phyloP scores from a whole-genome alignment of 495 filamentous ascomycete genomes.

The Lindgomyces ingoldianus region DNA sequence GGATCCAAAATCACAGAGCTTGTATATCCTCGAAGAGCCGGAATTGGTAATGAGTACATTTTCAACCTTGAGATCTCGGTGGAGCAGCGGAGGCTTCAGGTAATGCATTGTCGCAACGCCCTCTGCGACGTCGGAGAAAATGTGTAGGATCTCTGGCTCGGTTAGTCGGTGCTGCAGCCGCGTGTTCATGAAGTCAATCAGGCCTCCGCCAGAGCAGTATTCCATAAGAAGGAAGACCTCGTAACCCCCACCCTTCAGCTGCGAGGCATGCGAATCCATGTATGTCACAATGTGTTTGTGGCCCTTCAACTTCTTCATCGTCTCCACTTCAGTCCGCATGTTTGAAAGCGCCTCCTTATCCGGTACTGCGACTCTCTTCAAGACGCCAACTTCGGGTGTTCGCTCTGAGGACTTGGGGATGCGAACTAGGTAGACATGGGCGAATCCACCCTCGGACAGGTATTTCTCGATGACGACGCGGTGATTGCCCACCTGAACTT shows the following conservation, averaged over 20 bases:
- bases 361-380: constrained; percentile 97
- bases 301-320: constrained; percentile 98
- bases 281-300: constrained; percentile 96
- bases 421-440: constrained; percentile 95
- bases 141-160: constrained; percentile 95
- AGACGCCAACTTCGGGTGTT: constrained; percentile 76
- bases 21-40: constrained; percentile 67
- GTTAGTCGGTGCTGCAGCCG: constrained; percentile 93
- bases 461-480: constrained; percentile 97
- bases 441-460: constrained; percentile 96
- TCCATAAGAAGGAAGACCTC: constrained; percentile 99
- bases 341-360: constrained; percentile 90
- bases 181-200: constrained; percentile 99
- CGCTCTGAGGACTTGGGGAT: constrained; percentile 72
- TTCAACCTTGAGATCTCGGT: constrained; percentile 96
- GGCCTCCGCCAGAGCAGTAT: constrained; percentile 76
- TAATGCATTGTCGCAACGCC: constrained; percentile 99
- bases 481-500: constrained; percentile 91
- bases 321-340: constrained; percentile 98
- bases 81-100: constrained; percentile 87
- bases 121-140: constrained; percentile 92
- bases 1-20: constrained; percentile 97
- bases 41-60: constrained; percentile 86
- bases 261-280: constrained; percentile 95
- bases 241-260: constrained; percentile 88